Evolutionary conservation across 805 yeast genomes (phyloP).

Genomic region (Candida sonorensis): DNA sequence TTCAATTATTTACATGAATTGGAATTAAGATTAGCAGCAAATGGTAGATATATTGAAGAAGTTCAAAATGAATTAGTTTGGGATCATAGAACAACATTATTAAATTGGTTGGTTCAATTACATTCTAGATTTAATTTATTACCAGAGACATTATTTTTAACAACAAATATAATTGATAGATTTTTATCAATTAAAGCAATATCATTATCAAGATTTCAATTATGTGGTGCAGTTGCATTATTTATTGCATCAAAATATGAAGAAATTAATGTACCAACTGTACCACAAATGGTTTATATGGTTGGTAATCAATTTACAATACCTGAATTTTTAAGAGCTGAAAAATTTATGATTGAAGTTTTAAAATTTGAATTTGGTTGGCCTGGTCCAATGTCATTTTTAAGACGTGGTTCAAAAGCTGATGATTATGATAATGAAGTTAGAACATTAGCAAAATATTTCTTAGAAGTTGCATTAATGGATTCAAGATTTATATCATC

Average conservation of each 20-base stretch:
- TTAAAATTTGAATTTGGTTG: slow-evolving; percentile 70
- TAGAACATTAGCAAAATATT: slow-evolving; percentile 80
- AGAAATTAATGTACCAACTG: slow-evolving; percentile 85
- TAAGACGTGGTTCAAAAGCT: slow-evolving; percentile 83
- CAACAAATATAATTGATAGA: slow-evolving; percentile 81
- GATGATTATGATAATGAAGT: slow-evolving; percentile 81
- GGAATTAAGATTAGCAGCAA: slow-evolving; percentile 67
- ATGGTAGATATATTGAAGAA: slow-evolving; percentile 64
- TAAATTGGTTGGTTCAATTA: slow-evolving; percentile 88
- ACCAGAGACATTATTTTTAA: slow-evolving; percentile 79
- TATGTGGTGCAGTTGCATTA: slow-evolving; percentile 87
- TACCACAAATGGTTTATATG: slow-evolving; percentile 75
- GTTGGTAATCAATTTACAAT: slow-evolving; percentile 77
- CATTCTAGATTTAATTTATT: slow-evolving; percentile 74
- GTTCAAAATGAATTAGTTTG: slow-evolving; percentile 66
- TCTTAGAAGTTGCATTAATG: slow-evolving; percentile 70
- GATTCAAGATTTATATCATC: slow-evolving; percentile 66
- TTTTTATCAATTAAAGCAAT: slow-evolving; percentile 68
- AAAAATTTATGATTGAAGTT: slow-evolving; percentile 65
- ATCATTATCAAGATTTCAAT: slow-evolving; percentile 77
- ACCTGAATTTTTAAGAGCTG: slow-evolving; percentile 75
- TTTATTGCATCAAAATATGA: slow-evolving; percentile 93
- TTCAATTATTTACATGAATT: slow-evolving; percentile 69
- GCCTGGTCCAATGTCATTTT: slow-evolving; percentile 87
- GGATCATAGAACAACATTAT: slow-evolving; percentile 74